Conservation (phyloP, 805 yeast genomes). For the Kluyveromyces nonfermentans region DNA sequence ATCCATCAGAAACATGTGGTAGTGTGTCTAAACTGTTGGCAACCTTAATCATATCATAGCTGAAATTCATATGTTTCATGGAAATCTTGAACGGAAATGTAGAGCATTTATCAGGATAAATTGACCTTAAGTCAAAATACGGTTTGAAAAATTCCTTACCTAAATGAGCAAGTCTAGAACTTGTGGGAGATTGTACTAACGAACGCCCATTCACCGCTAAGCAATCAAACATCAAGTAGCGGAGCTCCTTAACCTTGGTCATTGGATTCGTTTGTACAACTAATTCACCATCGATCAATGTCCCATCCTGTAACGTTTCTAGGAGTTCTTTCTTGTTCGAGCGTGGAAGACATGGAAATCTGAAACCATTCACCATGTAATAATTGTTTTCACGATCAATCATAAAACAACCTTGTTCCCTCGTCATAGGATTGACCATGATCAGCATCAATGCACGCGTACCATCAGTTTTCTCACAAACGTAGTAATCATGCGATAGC, state of each 20-base stretch:
- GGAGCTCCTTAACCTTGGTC: slow-evolving; percentile 51
- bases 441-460: slow-evolving; percentile 70
- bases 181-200: slow-evolving; percentile 60
- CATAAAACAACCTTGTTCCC: slow-evolving; percentile 81
- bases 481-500: slow-evolving; percentile 69
- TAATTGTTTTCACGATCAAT: slow-evolving; percentile 86
- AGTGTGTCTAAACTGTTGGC: slow-evolving; percentile 60
- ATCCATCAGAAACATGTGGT: slow-evolving; percentile 88
- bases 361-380: slow-evolving; percentile 70
- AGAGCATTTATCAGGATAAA: slow-evolving; percentile 63
- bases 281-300: slow-evolving; percentile 89
- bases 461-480: slow-evolving; percentile 95
- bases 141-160: slow-evolving; percentile 77
- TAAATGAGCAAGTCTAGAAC: slow-evolving; percentile 79
- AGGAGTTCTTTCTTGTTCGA: slow-evolving; percentile 25
- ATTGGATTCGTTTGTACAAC: slow-evolving; percentile 56
- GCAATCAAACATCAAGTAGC: slow-evolving; percentile 87
- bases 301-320: slow-evolving; percentile 67
- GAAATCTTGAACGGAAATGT: slow-evolving; percentile 79
- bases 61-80: slow-evolving; percentile 79
- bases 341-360: slow-evolving; percentile 54
- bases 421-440: slow-evolving; percentile 51
- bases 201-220: slow-evolving; percentile 70
- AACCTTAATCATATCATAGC: slow-evolving; percentile 70
- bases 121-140: slow-evolving; percentile 56